phyloP scores from a whole-genome alignment of 768 basidiomycete species.

The Suillus subaureus region DNA sequence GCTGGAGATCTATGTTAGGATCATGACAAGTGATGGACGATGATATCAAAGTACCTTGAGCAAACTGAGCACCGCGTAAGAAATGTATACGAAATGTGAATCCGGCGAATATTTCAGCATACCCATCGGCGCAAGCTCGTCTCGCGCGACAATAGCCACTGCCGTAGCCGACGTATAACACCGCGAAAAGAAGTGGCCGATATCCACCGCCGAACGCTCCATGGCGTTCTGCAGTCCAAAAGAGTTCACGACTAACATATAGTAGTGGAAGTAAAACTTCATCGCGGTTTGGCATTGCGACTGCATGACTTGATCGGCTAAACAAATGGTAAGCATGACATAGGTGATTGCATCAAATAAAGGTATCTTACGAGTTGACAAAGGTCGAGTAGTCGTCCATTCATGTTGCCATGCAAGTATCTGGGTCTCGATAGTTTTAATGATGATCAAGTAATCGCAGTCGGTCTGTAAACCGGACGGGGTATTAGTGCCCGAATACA shows the following conservation, averaged over 20 bases:
- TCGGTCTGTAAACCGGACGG: conserved; percentile 82
- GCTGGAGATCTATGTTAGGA: conserved; percentile 43
- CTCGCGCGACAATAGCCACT: conserved; percentile 73
- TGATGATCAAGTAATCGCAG: conserved; percentile 82
- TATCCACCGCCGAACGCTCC: conserved; percentile 70
- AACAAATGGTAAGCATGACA: conserved; percentile 6
- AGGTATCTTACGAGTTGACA: conserved; percentile 19
- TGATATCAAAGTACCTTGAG: conserved; percentile 67
- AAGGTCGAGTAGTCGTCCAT: conserved; percentile 34
- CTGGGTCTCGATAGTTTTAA: conserved; percentile 84
- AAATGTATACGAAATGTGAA: conserved; percentile 86
- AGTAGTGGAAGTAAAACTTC: conserved; percentile 84
- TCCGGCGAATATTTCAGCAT: conserved; percentile 86
- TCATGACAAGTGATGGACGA: neutral
- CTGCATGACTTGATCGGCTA: conserved; percentile 30
- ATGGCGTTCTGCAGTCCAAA: conserved; percentile 97
- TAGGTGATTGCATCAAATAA: neutral
- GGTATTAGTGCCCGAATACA: conserved; percentile 82
- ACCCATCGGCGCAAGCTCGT: conserved; percentile 76
- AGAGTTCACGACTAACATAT: conserved; percentile 87
- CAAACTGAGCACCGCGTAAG: conserved; percentile 91
- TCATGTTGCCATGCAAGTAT: conserved; percentile 64
- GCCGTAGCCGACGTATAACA: conserved; percentile 73
- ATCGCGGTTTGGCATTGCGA: conserved; percentile 36
- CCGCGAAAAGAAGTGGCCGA: conserved; percentile 82